phyloP scores from a whole-genome alignment of 106 monocot species.

The Dactylorhiza incarnata region DNA sequence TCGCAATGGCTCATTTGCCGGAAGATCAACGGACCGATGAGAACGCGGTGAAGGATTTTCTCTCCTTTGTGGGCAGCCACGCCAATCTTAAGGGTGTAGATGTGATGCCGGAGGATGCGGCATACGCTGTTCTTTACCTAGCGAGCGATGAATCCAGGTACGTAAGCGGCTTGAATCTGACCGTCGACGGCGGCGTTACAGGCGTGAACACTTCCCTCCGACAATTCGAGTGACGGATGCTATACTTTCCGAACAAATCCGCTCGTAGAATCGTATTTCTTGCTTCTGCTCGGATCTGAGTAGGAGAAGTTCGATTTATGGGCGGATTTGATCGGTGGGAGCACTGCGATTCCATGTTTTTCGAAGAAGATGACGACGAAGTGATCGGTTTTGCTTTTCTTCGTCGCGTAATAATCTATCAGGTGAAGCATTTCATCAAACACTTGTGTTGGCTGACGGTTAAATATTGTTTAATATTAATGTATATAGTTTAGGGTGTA shows the following conservation, averaged over 20 bases:
- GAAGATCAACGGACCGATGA: slow-evolving; percentile 17
- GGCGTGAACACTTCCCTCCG: slow-evolving; percentile 23
- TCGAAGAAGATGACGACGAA: background rate
- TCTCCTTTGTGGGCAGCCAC: slow-evolving; percentile 22
- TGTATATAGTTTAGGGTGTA: too few relatives aligned
- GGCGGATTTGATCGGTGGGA: too few relatives aligned
- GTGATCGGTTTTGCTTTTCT: background rate
- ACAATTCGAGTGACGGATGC: slow-evolving; percentile 8
- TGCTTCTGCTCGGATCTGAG: too few relatives aligned
- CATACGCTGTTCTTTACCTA: slow-evolving; percentile 61
- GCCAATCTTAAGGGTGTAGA: slow-evolving; percentile 72
- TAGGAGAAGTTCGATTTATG: too few relatives aligned
- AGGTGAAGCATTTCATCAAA: background rate
- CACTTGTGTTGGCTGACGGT: background rate
- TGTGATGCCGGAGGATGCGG: slow-evolving; percentile 38
- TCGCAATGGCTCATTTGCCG: slow-evolving; percentile 12
- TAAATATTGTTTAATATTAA: background rate
- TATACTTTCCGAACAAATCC: too few relatives aligned
- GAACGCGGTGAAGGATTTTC: slow-evolving; percentile 21
- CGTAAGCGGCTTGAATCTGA: slow-evolving; percentile 53
- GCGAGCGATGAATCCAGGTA: slow-evolving; percentile 75
- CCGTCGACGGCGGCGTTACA: slow-evolving; percentile 60
- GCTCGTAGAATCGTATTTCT: too few relatives aligned
- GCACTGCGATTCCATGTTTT: background rate
- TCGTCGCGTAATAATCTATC: background rate